Base-by-base conservation (phyloP, 2,329 filamentous ascomycete species). In the Septoria linicola region DNA sequence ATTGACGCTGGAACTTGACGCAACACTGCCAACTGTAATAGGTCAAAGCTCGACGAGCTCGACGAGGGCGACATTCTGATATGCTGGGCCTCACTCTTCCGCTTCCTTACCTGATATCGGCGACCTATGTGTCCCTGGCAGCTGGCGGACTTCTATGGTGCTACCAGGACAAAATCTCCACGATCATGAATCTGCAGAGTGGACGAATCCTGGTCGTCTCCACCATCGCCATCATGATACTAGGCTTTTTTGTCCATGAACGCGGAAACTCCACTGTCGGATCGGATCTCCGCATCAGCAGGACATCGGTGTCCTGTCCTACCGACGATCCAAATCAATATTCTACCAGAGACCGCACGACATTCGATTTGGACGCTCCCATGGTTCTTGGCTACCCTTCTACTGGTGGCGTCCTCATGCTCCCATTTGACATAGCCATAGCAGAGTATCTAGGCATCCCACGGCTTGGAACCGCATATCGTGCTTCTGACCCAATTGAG, bases 341-440 rank as follows among this genome's bases (percentile, higher is more conserved):
- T 30, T 44, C 41, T 17, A 21, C 41, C 27, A 35, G 7, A 16
- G 41, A 44, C 4, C 41, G 41, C 30, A 44, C 41, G 2, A 34
- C 25, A 17, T 34, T 44, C 13, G 30, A 23, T 3, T 23, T 17
- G 13, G 41, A 44, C 17, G 20, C n/a, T 16, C 41, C 41, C 0
- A 44, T 20, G 10, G 17, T 44, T 17, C 30, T 44, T n/a, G 41
- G 41, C 41, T 35, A 44, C 8, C 41, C 41, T 2, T 44, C 30
- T 11, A 6, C 7, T 30, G 41, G 41, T 8, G 41, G 41, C 19
- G 30, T 44, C 13, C 17, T 34, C 0, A 35, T 44, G 27, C 41
- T 44, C 3, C 41, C 41, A 20, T 13, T 44, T 1, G 41, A 44
- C 30, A 44, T 44, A 20, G 41, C 30, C 17, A 8, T 44, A 13